Conservation (phyloP, 2,329 filamentous ascomycete genomes). For the Pseudogymnoascus sp. region DNA sequence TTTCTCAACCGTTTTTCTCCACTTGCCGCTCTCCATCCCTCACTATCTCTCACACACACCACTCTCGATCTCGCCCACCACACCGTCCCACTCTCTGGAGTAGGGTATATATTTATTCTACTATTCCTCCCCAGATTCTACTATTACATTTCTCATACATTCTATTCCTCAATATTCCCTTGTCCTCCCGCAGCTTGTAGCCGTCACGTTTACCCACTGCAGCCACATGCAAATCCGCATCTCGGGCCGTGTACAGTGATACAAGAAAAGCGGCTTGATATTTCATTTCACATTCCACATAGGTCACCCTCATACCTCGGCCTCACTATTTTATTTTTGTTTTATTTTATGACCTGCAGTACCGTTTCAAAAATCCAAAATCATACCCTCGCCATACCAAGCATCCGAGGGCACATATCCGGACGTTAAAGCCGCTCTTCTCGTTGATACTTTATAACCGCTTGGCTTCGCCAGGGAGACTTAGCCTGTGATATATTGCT, state of each 20-base stretch:
- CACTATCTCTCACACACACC: background rate
- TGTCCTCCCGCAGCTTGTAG: background rate
- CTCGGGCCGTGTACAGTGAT: slow-evolving; percentile 2
- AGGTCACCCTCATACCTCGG: slow-evolving; percentile 4
- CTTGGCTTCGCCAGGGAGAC: background rate
- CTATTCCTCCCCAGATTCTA: background rate
- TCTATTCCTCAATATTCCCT: slow-evolving; percentile 5
- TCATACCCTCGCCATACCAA: background rate
- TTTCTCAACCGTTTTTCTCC: background rate
- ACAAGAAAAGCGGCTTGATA: slow-evolving; percentile 1
- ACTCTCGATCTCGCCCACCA: background rate
- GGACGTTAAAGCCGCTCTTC: background rate
- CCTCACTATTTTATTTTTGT: slow-evolving; percentile 3
- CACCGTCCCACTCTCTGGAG: background rate
- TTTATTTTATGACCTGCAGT: slow-evolving; percentile 1
- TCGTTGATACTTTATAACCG: background rate
- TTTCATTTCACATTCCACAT: slow-evolving; percentile 1
- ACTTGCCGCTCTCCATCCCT: background rate
- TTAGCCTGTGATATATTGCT: background rate
- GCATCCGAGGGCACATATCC: background rate
- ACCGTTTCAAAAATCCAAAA: background rate
- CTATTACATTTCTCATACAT: background rate
- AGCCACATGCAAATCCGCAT: slow-evolving; percentile 6
- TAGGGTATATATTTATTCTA: slow-evolving; percentile 2
- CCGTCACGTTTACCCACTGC: background rate